A percentile compares a stretch with the other conserved stretches of the same genome.
phyloP scores from a whole-genome alignment of 768 basidiomycete genomes.

The Pleurotus cornucopiae region DNA sequence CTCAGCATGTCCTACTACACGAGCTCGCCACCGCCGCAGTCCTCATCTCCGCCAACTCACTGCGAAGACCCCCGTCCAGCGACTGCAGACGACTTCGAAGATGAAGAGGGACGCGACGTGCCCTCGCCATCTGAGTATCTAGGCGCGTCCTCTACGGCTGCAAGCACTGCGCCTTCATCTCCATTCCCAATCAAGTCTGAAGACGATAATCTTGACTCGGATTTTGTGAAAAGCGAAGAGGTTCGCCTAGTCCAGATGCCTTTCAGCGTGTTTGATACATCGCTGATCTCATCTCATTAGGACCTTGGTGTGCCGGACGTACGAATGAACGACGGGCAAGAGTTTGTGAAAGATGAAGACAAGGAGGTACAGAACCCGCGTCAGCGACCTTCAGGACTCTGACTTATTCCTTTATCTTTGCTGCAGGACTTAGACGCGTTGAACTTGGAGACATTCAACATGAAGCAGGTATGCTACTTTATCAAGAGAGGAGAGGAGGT shows the following conservation, averaged over 20 bases:
- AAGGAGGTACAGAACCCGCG: no score
- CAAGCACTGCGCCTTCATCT: slow-evolving; percentile 16
- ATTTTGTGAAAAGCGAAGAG: neutral
- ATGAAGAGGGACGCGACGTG: neutral
- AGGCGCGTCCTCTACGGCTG: slow-evolving; percentile 4
- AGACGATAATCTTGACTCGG: neutral
- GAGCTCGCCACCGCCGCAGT: no score
- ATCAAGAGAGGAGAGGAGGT: neutral
- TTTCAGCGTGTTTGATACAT: no score
- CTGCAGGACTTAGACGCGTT: neutral
- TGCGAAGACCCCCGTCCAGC: no score
- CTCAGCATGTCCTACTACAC: no score
- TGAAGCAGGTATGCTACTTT: neutral
- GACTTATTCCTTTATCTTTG: neutral
- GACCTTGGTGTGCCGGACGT: no score
- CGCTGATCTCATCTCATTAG: no score
- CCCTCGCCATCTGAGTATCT: neutral
- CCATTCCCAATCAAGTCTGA: slow-evolving; percentile 3
- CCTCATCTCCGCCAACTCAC: no score
- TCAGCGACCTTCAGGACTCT: no score
- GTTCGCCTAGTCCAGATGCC: neutral
- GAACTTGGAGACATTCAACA: neutral
- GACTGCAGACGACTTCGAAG: no score
- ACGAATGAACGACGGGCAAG: no score
- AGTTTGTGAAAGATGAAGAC: no score